Conservation (phyloP, 192 early-diverging fungal species). For the Podila epigama region DNA sequence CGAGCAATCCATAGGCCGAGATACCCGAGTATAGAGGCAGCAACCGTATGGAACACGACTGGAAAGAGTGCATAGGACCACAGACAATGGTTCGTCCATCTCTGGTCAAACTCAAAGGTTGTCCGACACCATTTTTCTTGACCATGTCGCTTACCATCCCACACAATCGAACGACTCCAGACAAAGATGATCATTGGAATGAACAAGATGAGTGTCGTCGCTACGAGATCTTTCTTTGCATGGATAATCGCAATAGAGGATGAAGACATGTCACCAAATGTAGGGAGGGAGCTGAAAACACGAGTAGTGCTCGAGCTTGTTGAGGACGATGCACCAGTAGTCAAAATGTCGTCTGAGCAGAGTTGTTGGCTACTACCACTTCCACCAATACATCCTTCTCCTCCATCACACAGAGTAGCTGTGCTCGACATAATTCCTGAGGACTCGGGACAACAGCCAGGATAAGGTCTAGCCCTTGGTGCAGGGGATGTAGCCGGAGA, state of each 20-base stretch:
- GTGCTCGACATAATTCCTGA: background rate
- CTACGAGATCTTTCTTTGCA: conserved; percentile 35
- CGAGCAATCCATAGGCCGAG: conserved; percentile 19
- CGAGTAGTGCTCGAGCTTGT: background rate
- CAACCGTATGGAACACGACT: conserved; percentile 9
- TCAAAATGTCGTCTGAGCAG: background rate
- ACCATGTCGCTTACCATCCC: conserved; percentile 25
- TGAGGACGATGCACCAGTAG: background rate
- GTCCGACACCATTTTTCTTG: conserved; percentile 28
- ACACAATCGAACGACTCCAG: conserved; percentile 16
- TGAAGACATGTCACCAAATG: conserved; percentile 12
- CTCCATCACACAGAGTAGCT: background rate
- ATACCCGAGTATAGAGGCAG: conserved; percentile 14
- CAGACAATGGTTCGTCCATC: conserved; percentile 36
- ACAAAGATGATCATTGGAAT: conserved; percentile 18
- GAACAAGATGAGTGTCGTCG: conserved; percentile 20
- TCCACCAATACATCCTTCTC: background rate
- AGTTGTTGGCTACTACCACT: background rate
- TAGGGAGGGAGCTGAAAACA: conserved; percentile 18
- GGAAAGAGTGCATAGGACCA: conserved; percentile 36
- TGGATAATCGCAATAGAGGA: conserved; percentile 6
- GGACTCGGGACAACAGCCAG: background rate
- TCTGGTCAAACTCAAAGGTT: conserved; percentile 9
- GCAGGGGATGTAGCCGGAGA: too few relatives aligned
- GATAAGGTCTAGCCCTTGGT: background rate